Conservation (phyloP, 2,329 filamentous ascomycete genomes). For the Claviceps lovelessii region DNA sequence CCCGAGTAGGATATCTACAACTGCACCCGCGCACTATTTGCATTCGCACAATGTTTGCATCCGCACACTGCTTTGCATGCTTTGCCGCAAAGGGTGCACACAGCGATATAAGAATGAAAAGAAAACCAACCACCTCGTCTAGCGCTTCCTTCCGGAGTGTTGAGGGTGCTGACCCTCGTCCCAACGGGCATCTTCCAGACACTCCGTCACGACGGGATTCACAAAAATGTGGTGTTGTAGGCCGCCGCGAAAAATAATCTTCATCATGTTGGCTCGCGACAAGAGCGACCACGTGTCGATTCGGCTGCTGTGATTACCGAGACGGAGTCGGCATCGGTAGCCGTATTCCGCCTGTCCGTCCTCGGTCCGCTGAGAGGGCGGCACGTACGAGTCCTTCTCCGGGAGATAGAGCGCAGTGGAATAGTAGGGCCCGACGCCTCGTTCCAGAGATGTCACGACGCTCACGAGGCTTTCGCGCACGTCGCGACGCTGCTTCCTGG, state of each 20-base stretch:
- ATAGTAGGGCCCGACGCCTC: conserved; percentile 39
- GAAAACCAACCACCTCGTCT: no score
- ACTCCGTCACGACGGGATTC: conserved; percentile 25
- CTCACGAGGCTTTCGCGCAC: conserved; percentile 35
- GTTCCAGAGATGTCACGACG: conserved; percentile 40
- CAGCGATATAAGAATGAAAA: no score
- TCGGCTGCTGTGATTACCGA: conserved; percentile 29
- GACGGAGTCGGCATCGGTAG: conserved; percentile 36
- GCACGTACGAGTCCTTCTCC: conserved; percentile 28
- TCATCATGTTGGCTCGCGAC: conserved; percentile 33
- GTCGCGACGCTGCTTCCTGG: conserved; percentile 33
- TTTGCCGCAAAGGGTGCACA: no score
- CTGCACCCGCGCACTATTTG: no score
- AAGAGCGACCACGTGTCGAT: conserved; percentile 39
- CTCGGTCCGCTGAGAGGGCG: conserved; percentile 25
- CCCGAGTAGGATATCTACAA: no score
- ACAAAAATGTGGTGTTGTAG: conserved; percentile 23
- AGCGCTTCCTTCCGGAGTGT: neutral
- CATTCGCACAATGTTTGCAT: no score
- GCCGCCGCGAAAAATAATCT: conserved; percentile 32
- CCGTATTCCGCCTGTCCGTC: conserved; percentile 35
- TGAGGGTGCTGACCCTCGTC: conserved; percentile 10
- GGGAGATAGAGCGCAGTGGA: conserved; percentile 31
- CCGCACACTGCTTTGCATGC: no score
- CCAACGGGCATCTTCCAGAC: conserved; percentile 24